phyloP scores from a whole-genome alignment of 495 filamentous ascomycete genomes.

The Trichoderma erinaceum region DNA sequence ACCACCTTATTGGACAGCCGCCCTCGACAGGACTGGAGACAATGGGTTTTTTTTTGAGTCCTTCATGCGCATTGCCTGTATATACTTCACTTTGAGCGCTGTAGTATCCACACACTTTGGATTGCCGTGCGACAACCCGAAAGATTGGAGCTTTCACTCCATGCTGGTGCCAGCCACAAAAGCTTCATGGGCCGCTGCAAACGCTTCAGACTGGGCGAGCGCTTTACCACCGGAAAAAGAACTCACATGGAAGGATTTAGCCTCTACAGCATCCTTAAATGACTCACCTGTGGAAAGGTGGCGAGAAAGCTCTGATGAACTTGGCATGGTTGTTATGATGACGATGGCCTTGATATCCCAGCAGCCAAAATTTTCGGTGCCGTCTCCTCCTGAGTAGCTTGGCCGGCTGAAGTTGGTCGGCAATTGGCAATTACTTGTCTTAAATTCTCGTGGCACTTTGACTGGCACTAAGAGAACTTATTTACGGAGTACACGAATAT shows the following conservation, averaged over 20 bases:
- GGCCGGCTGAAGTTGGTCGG: too few relatives aligned
- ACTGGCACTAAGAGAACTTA: too few relatives aligned
- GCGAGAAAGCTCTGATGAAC: not conserved
- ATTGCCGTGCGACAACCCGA: not conserved
- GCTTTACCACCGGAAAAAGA: not conserved
- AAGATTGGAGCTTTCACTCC: not conserved
- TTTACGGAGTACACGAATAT: too few relatives aligned
- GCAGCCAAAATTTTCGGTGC: not conserved
- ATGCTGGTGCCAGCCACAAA: not conserved
- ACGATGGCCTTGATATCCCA: not conserved
- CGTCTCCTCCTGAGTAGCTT: not conserved
- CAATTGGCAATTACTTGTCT: too few relatives aligned
- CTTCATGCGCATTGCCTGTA: not conserved
- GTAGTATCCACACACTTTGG: not conserved
- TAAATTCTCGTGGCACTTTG: too few relatives aligned
- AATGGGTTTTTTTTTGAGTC: conserved; percentile 1
- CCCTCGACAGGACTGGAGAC: not conserved
- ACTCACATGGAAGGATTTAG: not conserved
- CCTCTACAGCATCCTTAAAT: not conserved
- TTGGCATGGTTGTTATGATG: conserved; percentile 1
- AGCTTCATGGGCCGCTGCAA: not conserved
- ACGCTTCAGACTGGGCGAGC: not conserved
- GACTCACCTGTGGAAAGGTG: not conserved
- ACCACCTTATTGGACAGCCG: not conserved
- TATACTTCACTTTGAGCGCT: not conserved